Evolutionary conservation across 768 basidiomycete genomes (phyloP).

Genomic region (Rhizopogon vesiculosus): DNA sequence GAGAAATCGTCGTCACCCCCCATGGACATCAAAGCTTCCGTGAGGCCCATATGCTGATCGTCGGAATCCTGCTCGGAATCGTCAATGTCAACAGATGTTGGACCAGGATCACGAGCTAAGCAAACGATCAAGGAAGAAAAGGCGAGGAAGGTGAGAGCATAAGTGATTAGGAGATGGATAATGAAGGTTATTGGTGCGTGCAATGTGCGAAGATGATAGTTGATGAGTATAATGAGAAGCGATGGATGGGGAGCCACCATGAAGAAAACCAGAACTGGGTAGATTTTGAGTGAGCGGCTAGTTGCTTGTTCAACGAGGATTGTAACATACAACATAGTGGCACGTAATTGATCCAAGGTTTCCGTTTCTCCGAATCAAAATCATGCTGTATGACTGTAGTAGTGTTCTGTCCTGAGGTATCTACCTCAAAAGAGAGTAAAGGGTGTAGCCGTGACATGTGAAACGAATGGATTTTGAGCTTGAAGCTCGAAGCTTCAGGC

Average conservation of each 20-base stretch:
- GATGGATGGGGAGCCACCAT: conserved; percentile 76
- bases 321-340: conserved; percentile 48
- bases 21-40: conserved; percentile 55
- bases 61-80: conserved; percentile 22
- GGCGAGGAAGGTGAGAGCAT: conserved; percentile 62
- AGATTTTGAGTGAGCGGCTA: conserved; percentile 13
- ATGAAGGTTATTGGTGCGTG: conserved; percentile 42
- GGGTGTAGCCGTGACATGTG: conserved; percentile 16
- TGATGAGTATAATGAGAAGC: conserved; percentile 58
- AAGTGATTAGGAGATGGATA: conserved; percentile 54
- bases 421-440: conserved; percentile 24
- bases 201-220: conserved; percentile 58
- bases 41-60: conserved; percentile 39
- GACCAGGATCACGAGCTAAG: conserved; percentile 71
- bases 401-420: conserved; percentile 10
- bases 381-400: conserved; percentile 19
- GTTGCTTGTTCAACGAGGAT: not conserved
- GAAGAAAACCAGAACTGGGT: conserved; percentile 43
- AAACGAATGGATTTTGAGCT: not conserved
- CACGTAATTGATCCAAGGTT: conserved; percentile 53
- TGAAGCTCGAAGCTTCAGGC: no score
- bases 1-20: conserved; percentile 49
- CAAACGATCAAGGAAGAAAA: conserved; percentile 73
- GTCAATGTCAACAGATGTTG: conserved; percentile 30
- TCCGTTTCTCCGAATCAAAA: conserved; percentile 29